Conservation (phyloP, 2,329 filamentous ascomycete species). For the Colletotrichum godetiae region DNA sequence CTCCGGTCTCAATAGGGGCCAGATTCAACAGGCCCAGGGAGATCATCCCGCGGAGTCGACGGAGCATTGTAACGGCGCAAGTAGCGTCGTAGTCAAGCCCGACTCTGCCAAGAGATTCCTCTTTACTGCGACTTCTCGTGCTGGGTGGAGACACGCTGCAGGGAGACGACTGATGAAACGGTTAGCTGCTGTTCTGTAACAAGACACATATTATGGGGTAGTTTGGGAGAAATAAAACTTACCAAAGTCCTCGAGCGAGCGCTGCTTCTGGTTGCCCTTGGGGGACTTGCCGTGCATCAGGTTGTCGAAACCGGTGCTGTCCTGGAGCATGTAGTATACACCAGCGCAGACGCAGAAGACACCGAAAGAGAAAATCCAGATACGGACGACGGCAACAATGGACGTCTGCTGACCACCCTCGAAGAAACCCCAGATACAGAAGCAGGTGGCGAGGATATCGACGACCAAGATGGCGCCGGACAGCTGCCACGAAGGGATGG, state of each 20-base stretch:
- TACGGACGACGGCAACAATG: slow-evolving; percentile 86
- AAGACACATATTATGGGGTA: slow-evolving; percentile 1
- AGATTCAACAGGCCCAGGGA: slow-evolving; percentile 27
- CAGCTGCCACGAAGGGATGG: slow-evolving; percentile 88
- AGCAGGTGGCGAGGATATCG: slow-evolving; percentile 86
- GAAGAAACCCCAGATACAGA: slow-evolving; percentile 89
- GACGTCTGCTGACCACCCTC: slow-evolving; percentile 71
- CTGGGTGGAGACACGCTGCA: slow-evolving; percentile 91
- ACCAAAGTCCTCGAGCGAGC: slow-evolving; percentile 84
- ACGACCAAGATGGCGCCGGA: slow-evolving; percentile 82
- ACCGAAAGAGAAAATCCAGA: slow-evolving; percentile 93
- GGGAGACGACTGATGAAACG: slow-evolving; percentile 75
- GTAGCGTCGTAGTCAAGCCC: not conserved
- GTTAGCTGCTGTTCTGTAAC: slow-evolving; percentile 56
- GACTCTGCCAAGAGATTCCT: slow-evolving; percentile 11
- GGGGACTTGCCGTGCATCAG: slow-evolving; percentile 91
- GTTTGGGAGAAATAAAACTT: slow-evolving; percentile 62
- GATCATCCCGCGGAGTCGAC: slow-evolving; percentile 18
- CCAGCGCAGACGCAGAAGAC: slow-evolving; percentile 86
- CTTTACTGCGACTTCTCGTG: slow-evolving; percentile 86
- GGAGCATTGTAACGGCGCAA: not conserved
- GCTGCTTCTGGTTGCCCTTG: slow-evolving; percentile 85
- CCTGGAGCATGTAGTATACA: slow-evolving; percentile 81
- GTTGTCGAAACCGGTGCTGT: slow-evolving; percentile 86
- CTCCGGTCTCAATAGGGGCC: slow-evolving; percentile 32